phyloP scores from a whole-genome alignment of 2,329 filamentous ascomycete genomes.

The Amesomyces nigricolor region DNA sequence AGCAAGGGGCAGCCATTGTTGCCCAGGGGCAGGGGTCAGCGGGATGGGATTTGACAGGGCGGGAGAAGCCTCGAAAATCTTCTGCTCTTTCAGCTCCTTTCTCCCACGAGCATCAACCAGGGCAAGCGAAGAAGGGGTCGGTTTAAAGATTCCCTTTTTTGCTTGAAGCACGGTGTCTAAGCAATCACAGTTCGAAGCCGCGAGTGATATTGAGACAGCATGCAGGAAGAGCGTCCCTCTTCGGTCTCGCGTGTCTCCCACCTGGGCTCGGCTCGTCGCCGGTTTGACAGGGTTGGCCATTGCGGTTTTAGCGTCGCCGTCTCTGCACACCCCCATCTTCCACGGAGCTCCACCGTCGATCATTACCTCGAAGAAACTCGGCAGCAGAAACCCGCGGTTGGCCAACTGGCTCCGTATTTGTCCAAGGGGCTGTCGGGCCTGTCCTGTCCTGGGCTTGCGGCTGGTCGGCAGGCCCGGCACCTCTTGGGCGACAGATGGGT shows the following conservation, averaged over 20 bases:
- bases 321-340: not conserved
- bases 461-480: too few species aligned
- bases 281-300: not conserved
- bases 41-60: too few species aligned
- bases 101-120: too few species aligned
- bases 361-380: not conserved
- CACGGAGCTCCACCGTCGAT: not conserved
- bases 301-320: not conserved
- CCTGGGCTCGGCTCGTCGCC: not conserved
- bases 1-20: too few species aligned
- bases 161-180: not conserved
- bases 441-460: not conserved
- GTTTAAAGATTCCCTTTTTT: not conserved
- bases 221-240: not conserved
- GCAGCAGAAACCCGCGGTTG: too few species aligned
- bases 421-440: too few species aligned
- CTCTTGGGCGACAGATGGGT: not conserved
- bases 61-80: too few species aligned
- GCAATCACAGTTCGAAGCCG: not conserved
- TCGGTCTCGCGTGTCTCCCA: not conserved
- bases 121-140: not conserved
- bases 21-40: too few species aligned
- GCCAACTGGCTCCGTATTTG: too few species aligned
- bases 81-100: too few species aligned
- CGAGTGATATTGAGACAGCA: not conserved